Percentiles rank a stretch among this genome's conserved stretches.
Conservation (phyloP, 371 early-diverging fungal genomes). For the Lichtheimia corymbifera region DNA sequence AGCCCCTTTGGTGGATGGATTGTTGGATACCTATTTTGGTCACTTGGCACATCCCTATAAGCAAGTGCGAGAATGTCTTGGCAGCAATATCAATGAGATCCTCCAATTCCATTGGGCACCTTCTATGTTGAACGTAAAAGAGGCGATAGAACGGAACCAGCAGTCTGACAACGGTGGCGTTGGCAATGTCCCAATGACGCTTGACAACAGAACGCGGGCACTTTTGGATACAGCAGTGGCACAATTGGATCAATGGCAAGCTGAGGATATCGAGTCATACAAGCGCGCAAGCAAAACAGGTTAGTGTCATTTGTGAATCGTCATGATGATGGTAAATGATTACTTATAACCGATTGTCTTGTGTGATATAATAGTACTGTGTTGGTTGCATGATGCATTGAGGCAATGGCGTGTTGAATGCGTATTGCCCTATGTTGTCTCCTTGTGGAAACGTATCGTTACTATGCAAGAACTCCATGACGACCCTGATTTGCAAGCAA, state of each 20-base stretch:
- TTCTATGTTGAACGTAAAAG: slow-evolving; percentile 27
- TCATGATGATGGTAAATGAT: not conserved
- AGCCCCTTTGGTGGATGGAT: slow-evolving; percentile 42
- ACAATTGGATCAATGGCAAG: slow-evolving; percentile 42
- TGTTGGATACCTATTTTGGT: slow-evolving; percentile 56
- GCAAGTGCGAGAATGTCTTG: slow-evolving; percentile 84
- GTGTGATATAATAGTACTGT: slow-evolving; percentile 45
- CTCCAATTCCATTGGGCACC: slow-evolving; percentile 71
- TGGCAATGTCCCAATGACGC: slow-evolving; percentile 40
- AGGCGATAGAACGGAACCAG: not conserved
- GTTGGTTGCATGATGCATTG: slow-evolving; percentile 67
- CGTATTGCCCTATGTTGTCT: slow-evolving; percentile 54
- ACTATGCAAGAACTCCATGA: slow-evolving; percentile 76
- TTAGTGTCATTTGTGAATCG: slow-evolving; percentile 20
- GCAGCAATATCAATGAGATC: slow-evolving; percentile 67
- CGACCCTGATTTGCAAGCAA: slow-evolving; percentile 71
- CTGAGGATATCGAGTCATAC: slow-evolving; percentile 58
- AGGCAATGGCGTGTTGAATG: slow-evolving; percentile 53
- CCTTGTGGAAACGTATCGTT: slow-evolving; percentile 62
- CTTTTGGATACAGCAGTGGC: slow-evolving; percentile 27
- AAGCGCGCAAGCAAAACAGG: slow-evolving; percentile 74
- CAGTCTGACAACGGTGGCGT: slow-evolving; percentile 19
- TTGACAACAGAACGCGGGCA: slow-evolving; percentile 29
- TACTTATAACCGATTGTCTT: not conserved
- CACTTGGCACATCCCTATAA: slow-evolving; percentile 82